phyloP scores from a whole-genome alignment of 805 yeast genomes.

The Wickerhamiella azyma region DNA sequence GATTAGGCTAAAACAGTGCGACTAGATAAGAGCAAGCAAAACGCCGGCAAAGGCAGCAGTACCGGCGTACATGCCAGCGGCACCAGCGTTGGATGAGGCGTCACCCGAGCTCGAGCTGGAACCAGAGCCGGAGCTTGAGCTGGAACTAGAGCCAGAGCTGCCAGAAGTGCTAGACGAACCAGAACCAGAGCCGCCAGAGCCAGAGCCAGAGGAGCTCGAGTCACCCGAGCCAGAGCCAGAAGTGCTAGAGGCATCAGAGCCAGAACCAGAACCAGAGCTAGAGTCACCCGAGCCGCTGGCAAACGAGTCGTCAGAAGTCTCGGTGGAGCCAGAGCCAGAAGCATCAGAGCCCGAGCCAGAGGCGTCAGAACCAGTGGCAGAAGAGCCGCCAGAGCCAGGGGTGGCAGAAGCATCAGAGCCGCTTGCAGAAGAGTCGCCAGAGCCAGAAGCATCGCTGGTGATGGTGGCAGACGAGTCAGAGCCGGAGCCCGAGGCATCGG shows the following conservation, averaged over 20 bases:
- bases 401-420: conserved; percentile 1
- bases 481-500: not conserved
- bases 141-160: not conserved
- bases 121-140: not conserved
- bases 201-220: conserved; percentile 1
- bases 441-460: not conserved
- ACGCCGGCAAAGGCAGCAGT: conserved; percentile 6
- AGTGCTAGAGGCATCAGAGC: not conserved
- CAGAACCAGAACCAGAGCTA: not conserved
- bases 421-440: not conserved
- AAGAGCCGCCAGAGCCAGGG: conserved; percentile 2
- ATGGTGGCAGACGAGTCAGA: not conserved
- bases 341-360: not conserved
- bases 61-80: conserved; percentile 2
- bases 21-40: conserved; percentile 2
- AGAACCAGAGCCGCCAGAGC: conserved; percentile 6
- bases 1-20: not conserved
- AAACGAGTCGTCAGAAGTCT: not conserved
- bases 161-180: not conserved
- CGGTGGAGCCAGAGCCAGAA: conserved; percentile 1
- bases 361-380: not conserved
- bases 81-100: not conserved
- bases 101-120: not conserved
- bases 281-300: not conserved
- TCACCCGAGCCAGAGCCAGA: not conserved